These are phyloP conservation scores for Candida ulmi DNA, from an alignment of 805 yeast genomes.

Conservation along the genomic window DNA sequence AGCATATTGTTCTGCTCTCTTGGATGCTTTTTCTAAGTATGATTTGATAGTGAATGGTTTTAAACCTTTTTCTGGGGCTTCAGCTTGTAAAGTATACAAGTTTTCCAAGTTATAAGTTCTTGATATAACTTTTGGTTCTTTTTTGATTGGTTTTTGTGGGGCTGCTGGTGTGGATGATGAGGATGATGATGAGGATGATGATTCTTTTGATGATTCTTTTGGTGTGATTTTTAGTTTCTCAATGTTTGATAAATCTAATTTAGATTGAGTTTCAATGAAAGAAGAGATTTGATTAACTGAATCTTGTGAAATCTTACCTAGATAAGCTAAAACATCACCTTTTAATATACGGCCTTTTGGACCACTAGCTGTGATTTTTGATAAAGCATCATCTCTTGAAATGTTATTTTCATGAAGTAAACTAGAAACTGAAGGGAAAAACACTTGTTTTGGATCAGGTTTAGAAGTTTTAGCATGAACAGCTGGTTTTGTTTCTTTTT, in stretches of 20 bases:
- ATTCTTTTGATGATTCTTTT: constrained; percentile 16
- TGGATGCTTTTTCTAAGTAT: constrained; percentile 39
- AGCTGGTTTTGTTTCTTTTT: constrained; percentile 13
- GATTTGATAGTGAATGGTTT: constrained; percentile 17
- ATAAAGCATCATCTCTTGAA: constrained; percentile 62
- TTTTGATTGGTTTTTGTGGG: constrained; percentile 20
- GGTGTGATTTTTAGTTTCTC: constrained; percentile 29
- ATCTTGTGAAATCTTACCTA: constrained; percentile 64
- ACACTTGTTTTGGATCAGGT: constrained; percentile 63
- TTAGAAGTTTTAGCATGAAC: constrained; percentile 19
- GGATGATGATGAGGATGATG: constrained; percentile 9
- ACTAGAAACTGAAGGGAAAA: constrained; percentile 74
- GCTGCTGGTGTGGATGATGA: constrained; percentile 10
- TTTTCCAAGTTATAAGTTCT: constrained; percentile 26
- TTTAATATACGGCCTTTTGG: constrained; percentile 82
- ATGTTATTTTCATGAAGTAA: constrained; percentile 59
- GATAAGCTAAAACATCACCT: constrained; percentile 84
- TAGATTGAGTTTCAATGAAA: constrained; percentile 49
- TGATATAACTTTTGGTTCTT: constrained; percentile 29
- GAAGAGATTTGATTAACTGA: constrained; percentile 49
- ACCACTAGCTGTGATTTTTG: constrained; percentile 77
- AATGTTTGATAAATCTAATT: constrained; percentile 70
- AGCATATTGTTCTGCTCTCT: constrained; percentile 39
- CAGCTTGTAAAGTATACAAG: constrained; percentile 23
- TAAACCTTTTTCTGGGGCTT: constrained; percentile 23